These are phyloP conservation scores for Lichtheimia hyalospora DNA, from an alignment of 371 early-diverging fungal species.

Conservation along the genomic window DNA sequence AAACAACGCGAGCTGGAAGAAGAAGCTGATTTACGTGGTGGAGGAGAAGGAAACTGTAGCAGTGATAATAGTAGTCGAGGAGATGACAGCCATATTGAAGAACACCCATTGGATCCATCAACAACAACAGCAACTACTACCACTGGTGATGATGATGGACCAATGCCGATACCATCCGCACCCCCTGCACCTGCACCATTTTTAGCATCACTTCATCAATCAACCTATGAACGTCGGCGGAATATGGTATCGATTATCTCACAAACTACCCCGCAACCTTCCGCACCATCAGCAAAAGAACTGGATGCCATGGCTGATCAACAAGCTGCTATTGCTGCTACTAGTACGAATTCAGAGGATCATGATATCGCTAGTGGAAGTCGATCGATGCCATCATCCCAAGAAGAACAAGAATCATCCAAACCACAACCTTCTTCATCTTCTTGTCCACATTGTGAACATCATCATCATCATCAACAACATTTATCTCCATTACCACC, in stretches of 20 bases:
- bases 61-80: neutral
- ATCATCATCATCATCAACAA: slow-evolving; percentile 1
- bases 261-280: slow-evolving; percentile 11
- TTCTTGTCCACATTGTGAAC: slow-evolving; percentile 7
- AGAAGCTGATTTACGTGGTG: neutral
- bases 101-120: slow-evolving; percentile 5
- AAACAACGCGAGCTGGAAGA: slow-evolving; percentile 7
- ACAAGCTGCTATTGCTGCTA: neutral
- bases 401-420: neutral
- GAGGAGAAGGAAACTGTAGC: neutral
- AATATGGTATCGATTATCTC: slow-evolving; percentile 4
- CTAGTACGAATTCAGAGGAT: neutral
- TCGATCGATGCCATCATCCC: neutral
- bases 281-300: slow-evolving; percentile 22
- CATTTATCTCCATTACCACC: neutral
- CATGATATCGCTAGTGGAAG: neutral
- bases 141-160: neutral
- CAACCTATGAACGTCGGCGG: slow-evolving; percentile 2
- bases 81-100: neutral
- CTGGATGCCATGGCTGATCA: slow-evolving; percentile 6
- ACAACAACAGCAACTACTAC: neutral
- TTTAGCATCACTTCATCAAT: neutral
- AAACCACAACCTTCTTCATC: neutral
- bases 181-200: slow-evolving; percentile 13
- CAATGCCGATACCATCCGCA: slow-evolving; percentile 6